Conservation (phyloP, 805 yeast species). For the Teunomyces panamensis region DNA sequence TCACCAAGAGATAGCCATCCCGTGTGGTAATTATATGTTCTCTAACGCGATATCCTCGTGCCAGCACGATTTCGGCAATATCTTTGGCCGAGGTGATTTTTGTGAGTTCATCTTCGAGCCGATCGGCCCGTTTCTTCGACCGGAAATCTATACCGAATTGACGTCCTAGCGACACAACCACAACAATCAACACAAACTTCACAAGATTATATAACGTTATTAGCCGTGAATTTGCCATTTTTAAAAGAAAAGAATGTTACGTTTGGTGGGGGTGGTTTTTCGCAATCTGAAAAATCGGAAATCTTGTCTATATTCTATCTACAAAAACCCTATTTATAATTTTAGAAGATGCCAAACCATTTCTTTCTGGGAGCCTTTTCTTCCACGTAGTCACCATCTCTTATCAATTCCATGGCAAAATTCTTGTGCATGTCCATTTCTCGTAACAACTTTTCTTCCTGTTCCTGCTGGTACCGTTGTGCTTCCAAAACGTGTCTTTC, state of each 20-base stretch:
- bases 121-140: not conserved
- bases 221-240: not conserved
- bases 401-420: conserved; percentile 18
- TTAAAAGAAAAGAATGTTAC: too few relatives aligned
- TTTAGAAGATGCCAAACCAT: conserved; percentile 18
- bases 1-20: conserved; percentile 26
- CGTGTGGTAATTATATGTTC: conserved; percentile 30
- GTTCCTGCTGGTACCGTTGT: conserved; percentile 62
- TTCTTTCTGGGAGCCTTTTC: conserved; percentile 15
- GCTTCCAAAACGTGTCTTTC: conserved; percentile 74
- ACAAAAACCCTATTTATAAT: not conserved
- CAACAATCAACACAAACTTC: not conserved
- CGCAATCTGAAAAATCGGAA: not conserved
- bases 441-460: conserved; percentile 51
- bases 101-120: not conserved
- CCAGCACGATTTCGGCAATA: conserved; percentile 22
- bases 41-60: conserved; percentile 21
- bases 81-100: conserved; percentile 14
- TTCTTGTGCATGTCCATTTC: conserved; percentile 28
- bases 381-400: conserved; percentile 7
- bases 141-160: conserved; percentile 1
- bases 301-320: not conserved
- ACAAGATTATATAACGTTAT: conserved; percentile 1
- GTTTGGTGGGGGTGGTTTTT: not conserved
- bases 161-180: not conserved